Base-by-base conservation (phyloP, 1,284 basidiomycete genomes). In the Anthracocystis setariae region DNA sequence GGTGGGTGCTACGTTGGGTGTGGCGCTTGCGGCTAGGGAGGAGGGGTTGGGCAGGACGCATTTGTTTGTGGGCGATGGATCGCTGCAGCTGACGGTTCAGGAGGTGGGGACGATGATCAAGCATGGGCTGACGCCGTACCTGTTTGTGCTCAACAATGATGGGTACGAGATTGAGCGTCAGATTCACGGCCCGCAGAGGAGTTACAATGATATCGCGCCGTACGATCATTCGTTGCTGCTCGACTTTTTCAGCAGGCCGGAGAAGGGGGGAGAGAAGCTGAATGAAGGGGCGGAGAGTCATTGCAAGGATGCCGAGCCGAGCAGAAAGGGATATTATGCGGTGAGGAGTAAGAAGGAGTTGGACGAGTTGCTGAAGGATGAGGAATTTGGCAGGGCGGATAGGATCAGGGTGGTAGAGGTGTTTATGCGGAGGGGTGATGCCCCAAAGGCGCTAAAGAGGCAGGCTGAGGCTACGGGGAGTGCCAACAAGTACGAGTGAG, bases 141-240 rank as follows among this genome's bases (percentile, higher is more conserved):
- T 93, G 50, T 92, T 93, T 82, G 86, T 97, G 15, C 85, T 96
- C 58, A 93, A 94, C 86, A 94, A 96, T 84, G 88, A 89, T 52
- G 94, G 94, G 0, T 80, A 77, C 49, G 75, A 74, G 42, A 93
- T 95, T 66, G 93, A 96, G 85, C 87, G 91, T 20, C 88, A 88
- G 78, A 87, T 93, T 68, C 89, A 92, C 80, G 91, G 90, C 20
- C 86, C 86, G 76, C 70, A 85, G 20, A 84, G 86, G 9, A 38
- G 35, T 12, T 84, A 84, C 70, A 79, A 78, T 56, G 56, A 75
- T 39, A 72, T 77, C n/a, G 54, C 69, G 18, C 57, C 62, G 9
- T 79, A 67, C 51, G 67, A 79, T 49, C 68, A 69, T 50, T 52
- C 39, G 37, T 33, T 62, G 42, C 47, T 78, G 46, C 49, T 79